phyloP scores from a whole-genome alignment of 192 early-diverging fungal genomes.

The Mortierella alpina region DNA sequence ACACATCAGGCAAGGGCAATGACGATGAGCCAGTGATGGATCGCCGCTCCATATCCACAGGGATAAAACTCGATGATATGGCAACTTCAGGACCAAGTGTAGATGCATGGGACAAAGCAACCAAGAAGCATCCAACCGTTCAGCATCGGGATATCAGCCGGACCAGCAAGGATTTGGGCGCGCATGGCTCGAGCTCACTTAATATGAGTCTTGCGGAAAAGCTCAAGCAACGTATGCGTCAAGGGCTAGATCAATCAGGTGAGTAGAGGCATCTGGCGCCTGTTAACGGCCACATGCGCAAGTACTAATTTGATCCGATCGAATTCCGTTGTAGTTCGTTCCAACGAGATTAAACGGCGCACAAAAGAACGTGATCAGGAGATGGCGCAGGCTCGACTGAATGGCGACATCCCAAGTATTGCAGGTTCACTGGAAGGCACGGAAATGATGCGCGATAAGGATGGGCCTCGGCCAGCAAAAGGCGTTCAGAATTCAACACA shows the following conservation, averaged over 20 bases:
- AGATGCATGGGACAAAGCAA: background rate
- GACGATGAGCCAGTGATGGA: slow-evolving; percentile 5
- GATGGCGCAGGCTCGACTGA: background rate
- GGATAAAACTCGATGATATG: background rate
- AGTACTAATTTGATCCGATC: background rate
- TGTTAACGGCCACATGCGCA: background rate
- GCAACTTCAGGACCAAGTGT: background rate
- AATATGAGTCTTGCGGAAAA: slow-evolving; percentile 37
- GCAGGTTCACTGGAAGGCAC: background rate
- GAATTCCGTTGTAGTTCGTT: slow-evolving; percentile 1
- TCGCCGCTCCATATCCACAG: background rate
- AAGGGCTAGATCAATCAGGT: slow-evolving; percentile 33
- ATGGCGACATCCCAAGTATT: background rate
- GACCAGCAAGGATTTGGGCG: background rate
- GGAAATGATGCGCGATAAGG: no score
- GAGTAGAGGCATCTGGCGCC: background rate
- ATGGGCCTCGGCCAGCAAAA: no score
- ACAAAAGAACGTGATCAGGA: slow-evolving; percentile 12
- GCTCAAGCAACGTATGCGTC: slow-evolving; percentile 37
- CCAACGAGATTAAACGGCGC: slow-evolving; percentile 10
- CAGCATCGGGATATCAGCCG: background rate
- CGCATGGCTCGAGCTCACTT: background rate
- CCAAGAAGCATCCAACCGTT: background rate
- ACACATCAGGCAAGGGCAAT: background rate
- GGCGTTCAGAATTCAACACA: no score